phyloP scores from a whole-genome alignment of 768 basidiomycete genomes.

The Hygrophoropsis aurantiaca region DNA sequence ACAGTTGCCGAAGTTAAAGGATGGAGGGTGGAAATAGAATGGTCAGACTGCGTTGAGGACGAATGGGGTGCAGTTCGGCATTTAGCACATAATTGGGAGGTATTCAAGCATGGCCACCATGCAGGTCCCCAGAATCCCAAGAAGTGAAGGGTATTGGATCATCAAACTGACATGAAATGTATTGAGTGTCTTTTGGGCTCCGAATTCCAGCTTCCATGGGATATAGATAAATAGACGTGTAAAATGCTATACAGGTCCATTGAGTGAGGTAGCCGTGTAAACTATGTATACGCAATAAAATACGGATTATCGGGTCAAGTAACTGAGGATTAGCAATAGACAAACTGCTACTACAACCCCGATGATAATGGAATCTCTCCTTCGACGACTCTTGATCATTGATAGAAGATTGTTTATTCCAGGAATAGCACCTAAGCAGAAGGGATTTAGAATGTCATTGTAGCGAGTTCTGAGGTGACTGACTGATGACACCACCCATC shows the following conservation, averaged over 20 bases:
- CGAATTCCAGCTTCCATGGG: too few species aligned
- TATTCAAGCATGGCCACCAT: constrained; percentile 55
- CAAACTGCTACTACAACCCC: constrained; percentile 88
- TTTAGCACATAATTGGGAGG: constrained; percentile 70
- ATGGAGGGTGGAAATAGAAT: constrained; percentile 70
- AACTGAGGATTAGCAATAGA: constrained; percentile 59
- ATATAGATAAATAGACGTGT: neutral
- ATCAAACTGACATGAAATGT: constrained; percentile 1
- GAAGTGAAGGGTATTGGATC: constrained; percentile 4
- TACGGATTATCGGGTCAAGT: constrained; percentile 34
- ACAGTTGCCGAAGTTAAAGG: constrained; percentile 73
- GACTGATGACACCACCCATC: constrained; percentile 82
- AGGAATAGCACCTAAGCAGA: constrained; percentile 74
- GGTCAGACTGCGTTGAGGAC: constrained; percentile 39
- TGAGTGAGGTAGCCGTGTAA: constrained; percentile 4
- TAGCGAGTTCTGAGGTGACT: constrained; percentile 18
- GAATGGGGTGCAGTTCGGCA: constrained; percentile 65
- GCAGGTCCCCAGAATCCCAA: constrained; percentile 5
- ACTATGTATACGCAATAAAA: neutral
- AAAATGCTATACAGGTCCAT: neutral
- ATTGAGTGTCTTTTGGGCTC: constrained; percentile 1
- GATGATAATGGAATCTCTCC: constrained; percentile 87
- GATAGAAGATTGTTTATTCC: constrained; percentile 87
- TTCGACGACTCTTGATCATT: constrained; percentile 90
- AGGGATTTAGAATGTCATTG: neutral